Base-by-base conservation (phyloP, 139 green algal genomes). In the Microglena sp. region DNA sequence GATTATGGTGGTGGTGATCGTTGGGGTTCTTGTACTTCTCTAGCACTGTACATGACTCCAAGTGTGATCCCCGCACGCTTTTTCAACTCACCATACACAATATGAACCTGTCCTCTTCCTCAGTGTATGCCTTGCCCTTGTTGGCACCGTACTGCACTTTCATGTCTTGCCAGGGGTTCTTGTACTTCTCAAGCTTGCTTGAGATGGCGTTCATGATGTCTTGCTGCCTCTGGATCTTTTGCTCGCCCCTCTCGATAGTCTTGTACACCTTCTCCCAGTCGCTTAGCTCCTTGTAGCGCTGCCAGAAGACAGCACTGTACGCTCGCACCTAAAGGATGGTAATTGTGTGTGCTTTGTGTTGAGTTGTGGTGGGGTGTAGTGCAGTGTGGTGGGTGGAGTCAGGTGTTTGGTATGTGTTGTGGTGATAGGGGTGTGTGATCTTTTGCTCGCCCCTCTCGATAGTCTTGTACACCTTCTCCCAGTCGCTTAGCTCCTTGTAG, bases 21-120 rank as follows among this genome's bases (percentile, higher is more conserved):
- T n/a, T n/a, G n/a, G n/a, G n/a, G n/a, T n/a, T n/a, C n/a, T n/a
- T n/a, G n/a, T n/a, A n/a, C n/a, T n/a, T n/a, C n/a, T n/a, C n/a
- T n/a, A n/a, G n/a, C n/a, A n/a, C n/a, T n/a, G n/a, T n/a, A n/a
- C n/a, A n/a, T n/a, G n/a, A n/a, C n/a, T n/a, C n/a, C n/a, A n/a
- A n/a, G n/a, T n/a, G n/a, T n/a, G n/a, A n/a, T n/a, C n/a, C n/a
- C n/a, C n/a, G n/a, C n/a, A n/a, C n/a, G n/a, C n/a, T n/a, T n/a
- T n/a, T n/a, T n/a, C n/a, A n/a, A n/a, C n/a, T n/a, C 40, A 27
- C 81, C 86, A 87, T 95, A 85, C 94, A 99, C 57, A 98, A 64
- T 70, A 99, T 85, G 84, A 98, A 99, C 60, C 94, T 79, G 76
- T 99, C 94, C 83, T 97, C 93, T 70, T 99, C 94, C 83, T 99